Evolutionary conservation across 306 rosid species (phyloP).

Genomic region (Crotalaria pallida): DNA sequence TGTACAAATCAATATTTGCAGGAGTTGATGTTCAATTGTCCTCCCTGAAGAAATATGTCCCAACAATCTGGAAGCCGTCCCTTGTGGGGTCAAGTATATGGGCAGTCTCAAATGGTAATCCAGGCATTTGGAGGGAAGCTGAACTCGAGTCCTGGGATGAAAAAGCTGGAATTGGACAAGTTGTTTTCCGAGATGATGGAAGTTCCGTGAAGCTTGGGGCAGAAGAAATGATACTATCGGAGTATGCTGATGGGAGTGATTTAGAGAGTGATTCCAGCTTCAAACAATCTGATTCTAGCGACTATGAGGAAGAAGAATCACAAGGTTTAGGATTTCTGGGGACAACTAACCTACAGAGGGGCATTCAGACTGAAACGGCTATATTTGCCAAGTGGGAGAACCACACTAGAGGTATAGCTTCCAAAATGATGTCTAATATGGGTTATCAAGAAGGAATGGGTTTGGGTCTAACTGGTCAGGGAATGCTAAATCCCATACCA

Average conservation of each 20-base stretch:
- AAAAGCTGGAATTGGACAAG: constrained; percentile 52
- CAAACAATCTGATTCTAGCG: constrained; percentile 58
- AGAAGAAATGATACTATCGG: constrained; percentile 62
- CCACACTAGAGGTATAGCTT: constrained; percentile 91
- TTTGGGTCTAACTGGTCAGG: constrained; percentile 85
- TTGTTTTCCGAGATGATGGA: constrained; percentile 83
- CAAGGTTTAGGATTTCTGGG: constrained; percentile 84
- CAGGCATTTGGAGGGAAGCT: constrained; percentile 83
- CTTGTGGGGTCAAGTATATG: constrained; percentile 70
- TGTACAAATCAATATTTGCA: constrained; percentile 25
- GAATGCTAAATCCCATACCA: constrained; percentile 65
- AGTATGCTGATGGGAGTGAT: constrained; percentile 49
- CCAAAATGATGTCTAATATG: constrained; percentile 98
- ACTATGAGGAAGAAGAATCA: constrained; percentile 50
- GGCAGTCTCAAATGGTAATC: constrained; percentile 60
- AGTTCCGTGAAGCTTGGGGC: constrained; percentile 59
- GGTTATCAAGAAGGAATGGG: constrained; percentile 92
- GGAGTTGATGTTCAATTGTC: constrained; percentile 71
- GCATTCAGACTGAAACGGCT: constrained; percentile 74
- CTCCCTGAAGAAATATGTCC: constrained; percentile 62
- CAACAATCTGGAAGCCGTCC: constrained; percentile 69
- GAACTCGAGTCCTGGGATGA: constrained; percentile 91
- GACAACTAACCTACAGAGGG: constrained; percentile 58
- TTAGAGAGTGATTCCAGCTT: constrained; percentile 58
- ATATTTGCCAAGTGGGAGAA: constrained; percentile 97